These are phyloP conservation scores for Groenewaldozyma auringiensis DNA, from an alignment of 1,139 yeast species.

Conservation along the genomic window DNA sequence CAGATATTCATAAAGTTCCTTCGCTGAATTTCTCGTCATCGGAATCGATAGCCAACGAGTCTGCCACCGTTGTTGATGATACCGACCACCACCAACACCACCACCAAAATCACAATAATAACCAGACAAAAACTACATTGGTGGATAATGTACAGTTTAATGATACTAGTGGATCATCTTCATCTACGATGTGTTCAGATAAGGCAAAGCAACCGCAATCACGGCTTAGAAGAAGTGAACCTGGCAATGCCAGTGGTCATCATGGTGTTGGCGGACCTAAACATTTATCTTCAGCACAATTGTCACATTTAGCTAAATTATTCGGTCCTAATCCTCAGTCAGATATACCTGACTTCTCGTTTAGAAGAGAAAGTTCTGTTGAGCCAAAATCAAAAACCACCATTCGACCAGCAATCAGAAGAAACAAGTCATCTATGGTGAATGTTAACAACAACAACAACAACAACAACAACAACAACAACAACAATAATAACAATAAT, in stretches of 20 bases:
- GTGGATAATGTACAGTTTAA: slow-evolving; percentile 4
- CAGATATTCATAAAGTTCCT: slow-evolving; percentile 13
- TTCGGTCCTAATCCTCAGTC: background rate
- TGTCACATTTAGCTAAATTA: background rate
- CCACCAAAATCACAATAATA: too few species aligned
- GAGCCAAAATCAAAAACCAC: background rate
- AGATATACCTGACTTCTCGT: background rate
- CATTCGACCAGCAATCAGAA: slow-evolving; percentile 9
- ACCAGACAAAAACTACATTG: too few species aligned
- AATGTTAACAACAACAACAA: background rate
- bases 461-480: background rate
- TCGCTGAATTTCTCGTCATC: slow-evolving; percentile 13
- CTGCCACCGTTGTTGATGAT: slow-evolving; percentile 1
- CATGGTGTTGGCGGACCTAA: slow-evolving; percentile 13
- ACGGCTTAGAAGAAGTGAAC: slow-evolving; percentile 2
- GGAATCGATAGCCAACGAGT: slow-evolving; percentile 12
- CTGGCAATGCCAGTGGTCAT: too few species aligned
- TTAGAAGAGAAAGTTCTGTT: background rate
- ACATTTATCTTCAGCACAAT: slow-evolving; percentile 20
- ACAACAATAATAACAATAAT: background rate
- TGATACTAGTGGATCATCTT: slow-evolving; percentile 1
- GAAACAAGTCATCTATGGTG: slow-evolving; percentile 10
- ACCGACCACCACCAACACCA: too few species aligned
- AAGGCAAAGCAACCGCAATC: background rate
- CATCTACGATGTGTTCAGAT: slow-evolving; percentile 6